Conservation (phyloP, 352 stramenopile species). For the Globisporangium barbulae region DNA sequence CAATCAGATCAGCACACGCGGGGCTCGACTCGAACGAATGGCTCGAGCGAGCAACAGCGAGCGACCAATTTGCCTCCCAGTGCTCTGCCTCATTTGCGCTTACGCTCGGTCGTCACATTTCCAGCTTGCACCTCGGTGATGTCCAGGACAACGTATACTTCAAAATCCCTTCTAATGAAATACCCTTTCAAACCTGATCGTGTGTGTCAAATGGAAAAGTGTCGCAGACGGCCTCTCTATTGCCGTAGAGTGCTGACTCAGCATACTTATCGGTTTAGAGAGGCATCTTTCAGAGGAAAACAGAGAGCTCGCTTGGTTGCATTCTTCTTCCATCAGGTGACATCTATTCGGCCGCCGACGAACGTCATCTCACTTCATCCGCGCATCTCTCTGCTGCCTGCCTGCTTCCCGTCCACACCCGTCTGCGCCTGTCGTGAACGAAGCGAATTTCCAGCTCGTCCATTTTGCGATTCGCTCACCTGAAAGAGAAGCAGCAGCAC, state of each 20-base stretch:
- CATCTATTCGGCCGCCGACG: background rate
- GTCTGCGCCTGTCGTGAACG: background rate
- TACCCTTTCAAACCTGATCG: background rate
- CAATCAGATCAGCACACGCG: background rate
- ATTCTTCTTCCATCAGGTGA: background rate
- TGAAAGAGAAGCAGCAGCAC: background rate
- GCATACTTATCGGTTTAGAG: background rate
- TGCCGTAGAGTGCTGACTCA: background rate
- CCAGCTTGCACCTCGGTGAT: background rate
- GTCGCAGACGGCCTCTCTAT: background rate
- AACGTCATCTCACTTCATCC: background rate
- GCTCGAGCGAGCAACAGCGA: background rate
- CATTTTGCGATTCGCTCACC: background rate
- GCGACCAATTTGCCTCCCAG: background rate
- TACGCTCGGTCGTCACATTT: conserved; percentile 6
- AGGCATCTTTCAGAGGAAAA: background rate
- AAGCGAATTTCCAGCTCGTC: background rate
- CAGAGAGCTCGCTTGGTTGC: background rate
- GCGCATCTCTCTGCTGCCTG: background rate
- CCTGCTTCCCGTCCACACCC: background rate
- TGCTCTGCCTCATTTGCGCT: conserved; percentile 2
- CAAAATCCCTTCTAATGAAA: background rate
- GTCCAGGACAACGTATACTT: background rate
- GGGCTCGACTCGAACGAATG: background rate
- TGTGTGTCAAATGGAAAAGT: background rate